Base-by-base conservation (phyloP, 176 grass and related monocot species). In the Oropetium thomaeum region DNA sequence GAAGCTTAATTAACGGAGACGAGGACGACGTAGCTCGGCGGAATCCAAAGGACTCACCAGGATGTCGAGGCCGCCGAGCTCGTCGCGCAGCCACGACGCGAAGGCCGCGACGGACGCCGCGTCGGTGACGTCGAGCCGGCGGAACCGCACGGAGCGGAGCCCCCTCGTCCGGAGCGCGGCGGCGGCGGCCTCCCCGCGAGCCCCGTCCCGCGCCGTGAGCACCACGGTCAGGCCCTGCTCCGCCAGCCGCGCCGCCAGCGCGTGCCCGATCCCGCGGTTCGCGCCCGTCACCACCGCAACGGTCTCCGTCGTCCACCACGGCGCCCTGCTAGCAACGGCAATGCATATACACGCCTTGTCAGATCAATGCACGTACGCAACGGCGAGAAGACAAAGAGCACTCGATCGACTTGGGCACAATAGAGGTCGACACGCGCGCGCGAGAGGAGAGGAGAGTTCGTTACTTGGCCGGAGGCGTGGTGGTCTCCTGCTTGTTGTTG, bases 251-350 rank as follows among this genome's bases (percentile, higher is more conserved):
- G 79, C 84, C 7, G 80, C 91, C 3, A 95, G 84, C 27, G 91
- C 89, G 63, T 76, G 86, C 5, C 96, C 96, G 72, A 95, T 99
- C 75, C 96, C 96, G 15, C 90, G 79, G 87, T 99, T 99, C 17
- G 89, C 89, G 35, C 96, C 91, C 0, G 96, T 99, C 53, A 99
- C 91, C 77, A 99, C 89, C 22, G 88, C 96, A 62, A 99, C 96
- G 61, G 91, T 95, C 49, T 88, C 86, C 87, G 78, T 38, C 32
- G 88, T 82, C 96, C 96, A 99, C 96, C 91, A 99, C 10, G 20
- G 53, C 53, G 53, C 22, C 23, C 23, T 27, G 3, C 23, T 23
- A 23, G 1, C 8, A 57, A 57, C 53, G 27, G 23, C 53, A n/a
- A n/a, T n/a, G n/a, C n/a, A n/a, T n/a, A n/a, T n/a, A 12, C 10